Percentiles rank a stretch among this genome's conserved stretches.
Conservation (phyloP, 2,329 filamentous ascomycete species). For the Pezicula carpinea region DNA sequence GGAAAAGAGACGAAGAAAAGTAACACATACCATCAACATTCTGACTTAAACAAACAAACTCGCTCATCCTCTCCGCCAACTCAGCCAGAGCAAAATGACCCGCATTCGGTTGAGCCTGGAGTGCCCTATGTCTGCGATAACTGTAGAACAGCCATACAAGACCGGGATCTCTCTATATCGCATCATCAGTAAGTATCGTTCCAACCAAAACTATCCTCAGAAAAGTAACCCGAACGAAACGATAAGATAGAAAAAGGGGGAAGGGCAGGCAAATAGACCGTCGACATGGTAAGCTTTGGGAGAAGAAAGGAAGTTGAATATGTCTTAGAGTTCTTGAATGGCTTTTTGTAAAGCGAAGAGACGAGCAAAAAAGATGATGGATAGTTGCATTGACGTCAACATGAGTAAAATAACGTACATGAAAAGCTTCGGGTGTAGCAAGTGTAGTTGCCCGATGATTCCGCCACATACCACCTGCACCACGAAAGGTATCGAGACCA, state of each 20-base stretch:
- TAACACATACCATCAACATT: conserved; percentile 74
- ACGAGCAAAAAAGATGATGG: too few relatives aligned
- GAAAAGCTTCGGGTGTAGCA: conserved; percentile 77
- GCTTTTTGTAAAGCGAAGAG: too few relatives aligned
- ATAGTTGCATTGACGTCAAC: too few relatives aligned
- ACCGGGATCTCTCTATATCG: conserved; percentile 53
- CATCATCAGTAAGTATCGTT: too few relatives aligned
- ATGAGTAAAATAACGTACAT: too few relatives aligned
- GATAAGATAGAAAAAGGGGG: too few relatives aligned
- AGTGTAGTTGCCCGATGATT: conserved; percentile 68
- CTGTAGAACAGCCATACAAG: conserved; percentile 91
- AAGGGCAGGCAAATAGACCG: too few relatives aligned
- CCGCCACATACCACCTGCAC: conserved; percentile 80
- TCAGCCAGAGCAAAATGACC: conserved; percentile 78
- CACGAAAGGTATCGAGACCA: conserved; percentile 74
- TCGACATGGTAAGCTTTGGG: too few relatives aligned
- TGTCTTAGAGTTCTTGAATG: too few relatives aligned
- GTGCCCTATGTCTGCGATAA: conserved; percentile 74
- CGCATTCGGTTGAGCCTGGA: conserved; percentile 69
- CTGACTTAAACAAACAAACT: conserved; percentile 75
- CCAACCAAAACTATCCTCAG: too few relatives aligned
- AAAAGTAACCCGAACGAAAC: too few relatives aligned
- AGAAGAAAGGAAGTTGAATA: too few relatives aligned
- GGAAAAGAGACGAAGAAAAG: neutral
- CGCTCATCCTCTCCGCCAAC: conserved; percentile 56